Conservation (phyloP, 2,329 filamentous ascomycete species). For the Immersiporthe knoxdaviesiana region DNA sequence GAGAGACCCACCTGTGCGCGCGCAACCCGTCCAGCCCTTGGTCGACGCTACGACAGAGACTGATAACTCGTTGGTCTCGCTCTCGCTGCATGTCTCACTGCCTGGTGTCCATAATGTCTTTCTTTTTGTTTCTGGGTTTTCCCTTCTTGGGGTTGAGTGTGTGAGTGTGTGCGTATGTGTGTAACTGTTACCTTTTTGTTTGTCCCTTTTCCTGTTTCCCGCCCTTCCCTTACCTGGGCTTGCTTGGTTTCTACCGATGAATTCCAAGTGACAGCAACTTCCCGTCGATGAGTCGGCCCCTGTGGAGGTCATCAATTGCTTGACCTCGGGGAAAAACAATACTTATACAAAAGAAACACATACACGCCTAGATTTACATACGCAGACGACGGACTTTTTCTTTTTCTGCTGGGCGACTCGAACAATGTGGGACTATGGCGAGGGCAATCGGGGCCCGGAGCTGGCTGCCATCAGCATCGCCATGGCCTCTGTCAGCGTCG, state of each 20-base stretch:
- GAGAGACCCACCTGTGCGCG: not conserved
- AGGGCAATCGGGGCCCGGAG: constrained; percentile 26
- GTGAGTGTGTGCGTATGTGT: too few species aligned
- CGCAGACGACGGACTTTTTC: not conserved
- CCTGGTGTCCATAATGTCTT: constrained; percentile 6
- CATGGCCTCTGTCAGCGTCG: constrained; percentile 24
- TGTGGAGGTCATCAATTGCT: constrained; percentile 10
- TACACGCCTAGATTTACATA: not conserved
- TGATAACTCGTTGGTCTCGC: constrained; percentile 2
- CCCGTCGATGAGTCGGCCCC: constrained; percentile 13
- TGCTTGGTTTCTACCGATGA: constrained; percentile 7
- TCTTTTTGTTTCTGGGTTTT: not conserved
- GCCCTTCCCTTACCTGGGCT: not conserved
- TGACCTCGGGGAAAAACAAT: constrained; percentile 17
- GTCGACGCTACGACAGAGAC: constrained; percentile 4
- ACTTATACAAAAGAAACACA: not conserved
- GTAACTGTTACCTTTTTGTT: not conserved
- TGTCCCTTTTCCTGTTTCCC: not conserved
- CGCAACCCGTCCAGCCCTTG: not conserved
- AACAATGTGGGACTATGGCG: constrained; percentile 29
- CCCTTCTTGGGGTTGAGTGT: not conserved
- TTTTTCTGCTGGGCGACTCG: not conserved
- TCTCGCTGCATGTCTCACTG: constrained; percentile 21
- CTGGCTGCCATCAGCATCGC: constrained; percentile 25
- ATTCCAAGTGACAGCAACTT: not conserved